Percentiles rank a stretch among this genome's conserved stretches.
phyloP scores from a whole-genome alignment of 78 protist genomes.

The Pelomyxa schiedti region DNA sequence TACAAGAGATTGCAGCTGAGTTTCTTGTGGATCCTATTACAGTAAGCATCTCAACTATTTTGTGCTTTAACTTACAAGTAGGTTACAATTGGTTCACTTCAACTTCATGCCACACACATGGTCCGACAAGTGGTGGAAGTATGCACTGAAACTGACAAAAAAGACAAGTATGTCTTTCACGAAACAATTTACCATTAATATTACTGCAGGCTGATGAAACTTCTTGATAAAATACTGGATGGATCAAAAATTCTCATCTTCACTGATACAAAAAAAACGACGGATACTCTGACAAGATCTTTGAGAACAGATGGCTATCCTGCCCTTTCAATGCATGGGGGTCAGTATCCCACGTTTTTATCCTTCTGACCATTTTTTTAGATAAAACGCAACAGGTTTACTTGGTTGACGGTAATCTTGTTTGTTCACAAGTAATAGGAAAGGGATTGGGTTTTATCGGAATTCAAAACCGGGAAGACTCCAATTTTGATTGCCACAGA shows the following conservation, averaged over 20 bases:
- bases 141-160: neutral
- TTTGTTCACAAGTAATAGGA: slow-evolving; percentile 10
- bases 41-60: slow-evolving; percentile 10
- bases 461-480: slow-evolving; percentile 4
- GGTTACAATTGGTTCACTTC: slow-evolving; percentile 26
- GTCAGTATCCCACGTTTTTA: no score
- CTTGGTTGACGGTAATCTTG: slow-evolving; percentile 18
- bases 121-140: slow-evolving; percentile 39
- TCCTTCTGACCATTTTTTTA: slow-evolving; percentile 52
- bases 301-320: slow-evolving; percentile 11
- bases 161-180: no score
- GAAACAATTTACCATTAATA: no score
- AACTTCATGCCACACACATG: slow-evolving; percentile 35
- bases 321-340: slow-evolving; percentile 77
- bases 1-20: no score
- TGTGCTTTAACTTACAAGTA: no score
- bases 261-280: slow-evolving; percentile 21
- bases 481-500: slow-evolving; percentile 93
- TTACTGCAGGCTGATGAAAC: neutral
- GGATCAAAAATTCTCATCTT: slow-evolving; percentile 43
- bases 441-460: slow-evolving; percentile 25
- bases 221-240: neutral
- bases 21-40: slow-evolving; percentile 12
- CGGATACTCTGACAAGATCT: slow-evolving; percentile 16
- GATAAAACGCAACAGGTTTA: no score